Conservation (phyloP, 805 yeast species). For the Ogataea neopini region DNA sequence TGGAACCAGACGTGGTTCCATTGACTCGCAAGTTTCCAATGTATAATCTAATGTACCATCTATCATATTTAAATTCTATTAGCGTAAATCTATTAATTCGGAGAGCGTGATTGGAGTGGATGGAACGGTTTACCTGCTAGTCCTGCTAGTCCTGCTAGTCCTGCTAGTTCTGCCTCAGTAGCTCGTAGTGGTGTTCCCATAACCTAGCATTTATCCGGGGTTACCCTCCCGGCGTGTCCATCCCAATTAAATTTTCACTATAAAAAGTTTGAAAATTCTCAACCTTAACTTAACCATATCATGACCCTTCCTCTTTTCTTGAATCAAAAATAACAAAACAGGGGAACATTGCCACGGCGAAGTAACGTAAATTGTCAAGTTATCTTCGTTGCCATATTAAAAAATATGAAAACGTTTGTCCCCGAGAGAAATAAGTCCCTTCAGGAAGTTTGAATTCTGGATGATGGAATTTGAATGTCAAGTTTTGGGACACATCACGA, state of each 20-base stretch:
- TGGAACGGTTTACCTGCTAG: too few relatives aligned
- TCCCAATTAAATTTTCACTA: constrained; percentile 1
- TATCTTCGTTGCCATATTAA: constrained; percentile 62
- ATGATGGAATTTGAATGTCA: constrained; percentile 64
- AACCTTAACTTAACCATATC: neutral
- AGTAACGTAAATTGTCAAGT: constrained; percentile 59
- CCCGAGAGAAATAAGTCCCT: constrained; percentile 56
- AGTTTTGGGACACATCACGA: constrained; percentile 39
- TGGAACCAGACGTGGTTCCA: too few relatives aligned
- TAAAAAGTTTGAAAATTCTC: neutral
- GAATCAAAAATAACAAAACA: constrained; percentile 56
- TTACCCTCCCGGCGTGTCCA: neutral
- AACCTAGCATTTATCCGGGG: too few relatives aligned
- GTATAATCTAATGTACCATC: neutral
- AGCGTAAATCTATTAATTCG: too few relatives aligned
- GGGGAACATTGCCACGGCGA: constrained; percentile 73
- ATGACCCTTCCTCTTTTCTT: constrained; percentile 28
- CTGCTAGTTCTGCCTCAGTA: too few relatives aligned
- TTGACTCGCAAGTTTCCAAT: too few relatives aligned
- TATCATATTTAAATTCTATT: too few relatives aligned
- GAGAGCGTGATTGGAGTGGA: too few relatives aligned
- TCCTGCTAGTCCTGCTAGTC: too few relatives aligned
- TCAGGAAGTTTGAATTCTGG: constrained; percentile 62
- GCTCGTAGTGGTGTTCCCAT: too few relatives aligned
- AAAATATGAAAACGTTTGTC: constrained; percentile 38